phyloP scores from a whole-genome alignment of 495 filamentous ascomycete genomes.

The Darksidea phi region DNA sequence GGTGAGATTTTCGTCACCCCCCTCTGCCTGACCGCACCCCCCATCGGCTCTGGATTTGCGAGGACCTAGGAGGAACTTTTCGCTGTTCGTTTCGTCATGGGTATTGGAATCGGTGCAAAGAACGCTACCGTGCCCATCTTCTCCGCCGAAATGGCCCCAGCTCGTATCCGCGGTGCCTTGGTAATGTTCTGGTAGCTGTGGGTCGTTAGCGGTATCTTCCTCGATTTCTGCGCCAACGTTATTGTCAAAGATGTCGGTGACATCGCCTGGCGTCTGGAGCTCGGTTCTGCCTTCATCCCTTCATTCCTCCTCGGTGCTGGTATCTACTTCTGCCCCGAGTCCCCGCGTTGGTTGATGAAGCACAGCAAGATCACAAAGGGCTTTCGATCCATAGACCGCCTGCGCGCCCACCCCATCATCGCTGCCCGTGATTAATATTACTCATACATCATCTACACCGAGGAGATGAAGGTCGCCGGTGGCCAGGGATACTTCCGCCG shows the following conservation, averaged over 20 bases:
- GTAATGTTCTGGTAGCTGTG: conserved; percentile 25
- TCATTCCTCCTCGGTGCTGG: conserved; percentile 15
- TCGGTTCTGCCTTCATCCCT: conserved; percentile 22
- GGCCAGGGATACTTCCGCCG: neutral
- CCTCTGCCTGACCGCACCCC: conserved; percentile 16
- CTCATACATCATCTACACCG: too few relatives aligned
- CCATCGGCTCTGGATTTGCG: conserved; percentile 8
- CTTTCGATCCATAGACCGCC: too few relatives aligned
- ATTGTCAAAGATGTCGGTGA: conserved; percentile 10
- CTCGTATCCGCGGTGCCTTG: conserved; percentile 17
- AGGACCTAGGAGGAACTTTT: conserved; percentile 23
- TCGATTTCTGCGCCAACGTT: conserved; percentile 22
- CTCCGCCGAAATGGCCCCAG: conserved; percentile 10
- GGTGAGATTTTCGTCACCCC: conserved; percentile 20
- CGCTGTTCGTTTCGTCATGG: conserved; percentile 17
- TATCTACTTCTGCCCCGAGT: conserved; percentile 20
- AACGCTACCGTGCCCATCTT: conserved; percentile 19
- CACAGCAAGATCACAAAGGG: conserved; percentile 16
- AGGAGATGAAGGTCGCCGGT: too few relatives aligned
- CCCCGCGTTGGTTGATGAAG: conserved; percentile 28
- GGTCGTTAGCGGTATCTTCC: conserved; percentile 26
- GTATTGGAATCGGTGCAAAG: conserved; percentile 26
- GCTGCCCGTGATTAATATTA: conserved; percentile 30
- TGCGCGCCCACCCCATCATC: conserved; percentile 15
- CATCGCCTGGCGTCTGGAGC: conserved; percentile 15